Evolutionary conservation across 257 asterid genomes (phyloP), one percentile per base, ranked within the genome.

Genomic region (Eustoma russellianum): DNA sequence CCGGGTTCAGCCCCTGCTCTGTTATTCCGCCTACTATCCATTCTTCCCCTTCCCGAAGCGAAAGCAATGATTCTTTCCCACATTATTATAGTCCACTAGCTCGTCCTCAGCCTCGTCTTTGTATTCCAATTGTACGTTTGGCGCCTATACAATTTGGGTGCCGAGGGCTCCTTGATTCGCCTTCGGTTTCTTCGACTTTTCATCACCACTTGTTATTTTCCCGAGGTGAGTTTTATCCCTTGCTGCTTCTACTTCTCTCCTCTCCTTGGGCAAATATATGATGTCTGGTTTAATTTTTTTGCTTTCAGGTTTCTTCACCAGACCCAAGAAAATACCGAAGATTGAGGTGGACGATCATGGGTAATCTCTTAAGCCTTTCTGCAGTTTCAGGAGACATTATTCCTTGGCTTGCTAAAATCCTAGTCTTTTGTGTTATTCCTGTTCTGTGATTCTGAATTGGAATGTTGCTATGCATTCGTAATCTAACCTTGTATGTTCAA

Each of bases 261-360:
- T 9, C 38, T 41, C 12, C 13, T 24, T 43, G 28, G 6, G 35
- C 2, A 56, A 44, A 7, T 50, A 12, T 60, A 52, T 61, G 17
- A 5, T 62, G 47, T 18, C n/a, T n/a, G n/a, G n/a, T n/a, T n/a
- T n/a, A n/a, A n/a, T 59, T 43, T 24, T 41, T 50, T 53, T 67
- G 54, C 28, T 40, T 69, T 60, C 89, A 86, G 98, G 87, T 54
- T 71, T 78, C 45, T 34, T 91, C 35, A 84, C 91, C 17, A 79
- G 95, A 67, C 77, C 96, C 57, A 91, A 91, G 67, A 75, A 69
- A 58, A 59, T 75, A 50, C 70, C 69, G 59, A 61, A 71, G 53
- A 76, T 83, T 35, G 78, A 68, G 66, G 74, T 74, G 48, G 80
- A 66, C n/a, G 95, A 82, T 73, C 96, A 87, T 66, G 86, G 98